Conservation (phyloP, 1,139 yeast species). For the Sugiyamaella pinicola region DNA sequence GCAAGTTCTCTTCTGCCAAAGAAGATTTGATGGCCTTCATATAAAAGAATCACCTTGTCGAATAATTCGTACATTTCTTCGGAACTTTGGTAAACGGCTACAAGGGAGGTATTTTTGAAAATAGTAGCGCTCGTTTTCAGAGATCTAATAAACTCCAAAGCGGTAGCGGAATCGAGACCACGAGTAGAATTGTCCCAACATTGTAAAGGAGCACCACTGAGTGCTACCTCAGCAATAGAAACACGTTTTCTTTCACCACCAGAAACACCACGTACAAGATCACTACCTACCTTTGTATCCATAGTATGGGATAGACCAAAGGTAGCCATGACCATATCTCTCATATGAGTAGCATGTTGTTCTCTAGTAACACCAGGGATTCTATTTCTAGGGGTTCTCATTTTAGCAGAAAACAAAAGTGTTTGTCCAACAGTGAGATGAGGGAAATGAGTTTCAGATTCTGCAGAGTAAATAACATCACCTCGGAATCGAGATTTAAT, state of each 20-base stretch:
- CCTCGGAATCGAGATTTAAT: constrained; percentile 59
- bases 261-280: constrained; percentile 74
- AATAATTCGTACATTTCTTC: constrained; percentile 75
- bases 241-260: constrained; percentile 88
- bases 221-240: constrained; percentile 68
- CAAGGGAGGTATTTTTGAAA: constrained; percentile 61
- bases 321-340: constrained; percentile 71
- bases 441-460: constrained; percentile 71
- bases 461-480: constrained; percentile 73
- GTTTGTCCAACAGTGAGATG: constrained; percentile 74
- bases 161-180: constrained; percentile 76
- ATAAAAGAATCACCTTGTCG: constrained; percentile 71
- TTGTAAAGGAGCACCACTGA: constrained; percentile 63
- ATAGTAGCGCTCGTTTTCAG: constrained; percentile 64
- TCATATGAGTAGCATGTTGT: constrained; percentile 60
- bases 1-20: constrained; percentile 67
- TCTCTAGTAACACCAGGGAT: constrained; percentile 60
- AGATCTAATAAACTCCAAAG: constrained; percentile 71
- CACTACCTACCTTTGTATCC: constrained; percentile 70
- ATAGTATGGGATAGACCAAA: constrained; percentile 71
- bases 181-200: constrained; percentile 80
- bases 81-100: constrained; percentile 83
- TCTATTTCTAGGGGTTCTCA: constrained; percentile 69
- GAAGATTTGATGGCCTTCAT: constrained; percentile 76
- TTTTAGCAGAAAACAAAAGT: constrained; percentile 60